Evolutionary conservation across 495 filamentous ascomycete species (phyloP).

Genomic region (Trypethelium eluteriae): DNA sequence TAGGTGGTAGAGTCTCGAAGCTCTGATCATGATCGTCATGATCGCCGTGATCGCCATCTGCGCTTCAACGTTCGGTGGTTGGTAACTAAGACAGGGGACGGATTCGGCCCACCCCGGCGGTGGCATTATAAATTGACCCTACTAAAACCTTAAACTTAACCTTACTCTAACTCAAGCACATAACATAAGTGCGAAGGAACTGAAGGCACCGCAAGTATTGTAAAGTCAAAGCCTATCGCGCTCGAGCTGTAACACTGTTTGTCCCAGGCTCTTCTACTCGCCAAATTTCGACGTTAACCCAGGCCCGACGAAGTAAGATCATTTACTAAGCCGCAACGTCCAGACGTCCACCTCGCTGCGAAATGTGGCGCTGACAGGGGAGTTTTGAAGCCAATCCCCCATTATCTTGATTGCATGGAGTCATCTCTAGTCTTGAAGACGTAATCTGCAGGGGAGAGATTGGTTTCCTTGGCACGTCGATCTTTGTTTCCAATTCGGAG

Average conservation of each 20-base stretch:
- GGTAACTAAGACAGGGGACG: neutral
- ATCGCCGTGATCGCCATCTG: conserved; percentile 2
- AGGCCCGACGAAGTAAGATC: neutral
- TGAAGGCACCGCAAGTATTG: neutral
- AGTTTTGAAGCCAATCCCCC: neutral
- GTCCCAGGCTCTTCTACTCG: neutral
- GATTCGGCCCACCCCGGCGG: neutral
- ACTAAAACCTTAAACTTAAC: neutral
- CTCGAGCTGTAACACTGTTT: neutral
- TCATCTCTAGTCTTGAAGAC: neutral
- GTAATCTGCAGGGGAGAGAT: neutral
- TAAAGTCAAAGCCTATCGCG: neutral
- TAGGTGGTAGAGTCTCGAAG: neutral
- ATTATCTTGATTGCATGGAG: neutral
- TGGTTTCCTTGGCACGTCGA: conserved; percentile 5
- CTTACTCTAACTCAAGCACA: neutral
- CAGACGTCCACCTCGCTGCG: neutral
- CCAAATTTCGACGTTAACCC: neutral
- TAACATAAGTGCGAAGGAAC: neutral
- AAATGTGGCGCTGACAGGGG: neutral
- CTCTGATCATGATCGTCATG: neutral
- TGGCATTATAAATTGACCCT: neutral
- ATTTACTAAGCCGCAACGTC: neutral
- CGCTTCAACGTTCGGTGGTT: neutral
- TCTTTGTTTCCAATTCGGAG: neutral